Evolutionary conservation across 2,329 filamentous ascomycete species (phyloP).

Genomic region (Dryadomyces sulphureus): DNA sequence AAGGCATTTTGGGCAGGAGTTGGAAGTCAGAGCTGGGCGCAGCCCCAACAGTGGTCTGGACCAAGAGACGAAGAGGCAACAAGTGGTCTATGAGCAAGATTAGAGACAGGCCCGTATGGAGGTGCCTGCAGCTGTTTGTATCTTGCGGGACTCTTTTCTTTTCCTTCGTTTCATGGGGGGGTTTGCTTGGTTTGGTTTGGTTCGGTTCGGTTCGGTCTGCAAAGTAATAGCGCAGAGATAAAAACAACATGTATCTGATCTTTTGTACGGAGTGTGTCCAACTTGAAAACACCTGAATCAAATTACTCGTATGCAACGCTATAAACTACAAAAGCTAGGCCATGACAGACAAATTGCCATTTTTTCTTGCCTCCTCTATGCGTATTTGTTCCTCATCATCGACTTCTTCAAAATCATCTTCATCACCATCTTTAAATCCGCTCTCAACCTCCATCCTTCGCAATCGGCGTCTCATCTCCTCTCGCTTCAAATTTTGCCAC

Average conservation of each 20-base stretch:
- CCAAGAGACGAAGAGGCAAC: constrained; percentile 17
- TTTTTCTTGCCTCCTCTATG: background rate
- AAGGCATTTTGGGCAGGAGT: constrained; percentile 64
- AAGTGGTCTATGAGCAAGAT: background rate
- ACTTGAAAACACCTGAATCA: too few relatives aligned
- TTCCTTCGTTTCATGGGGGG: too few relatives aligned
- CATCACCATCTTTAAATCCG: constrained; percentile 60
- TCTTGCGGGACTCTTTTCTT: too few relatives aligned
- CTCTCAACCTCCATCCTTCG: constrained; percentile 58
- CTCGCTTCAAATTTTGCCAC: constrained; percentile 75
- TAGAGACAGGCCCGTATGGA: too few relatives aligned
- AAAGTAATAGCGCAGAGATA: too few relatives aligned
- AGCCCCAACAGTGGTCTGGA: constrained; percentile 15
- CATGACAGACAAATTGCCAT: background rate
- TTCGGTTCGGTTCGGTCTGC: too few relatives aligned
- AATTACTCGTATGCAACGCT: too few relatives aligned
- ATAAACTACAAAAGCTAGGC: too few relatives aligned
- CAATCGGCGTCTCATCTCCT: constrained; percentile 69
- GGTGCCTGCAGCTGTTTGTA: too few relatives aligned
- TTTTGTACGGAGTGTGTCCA: too few relatives aligned
- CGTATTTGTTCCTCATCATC: constrained; percentile 27
- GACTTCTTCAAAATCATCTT: constrained; percentile 46
- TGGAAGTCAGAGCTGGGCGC: constrained; percentile 38
- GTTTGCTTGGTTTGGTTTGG: too few relatives aligned
- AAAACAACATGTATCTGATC: background rate